Conservation (phyloP, 257 asterid genomes). For the Solanum boliviense region DNA sequence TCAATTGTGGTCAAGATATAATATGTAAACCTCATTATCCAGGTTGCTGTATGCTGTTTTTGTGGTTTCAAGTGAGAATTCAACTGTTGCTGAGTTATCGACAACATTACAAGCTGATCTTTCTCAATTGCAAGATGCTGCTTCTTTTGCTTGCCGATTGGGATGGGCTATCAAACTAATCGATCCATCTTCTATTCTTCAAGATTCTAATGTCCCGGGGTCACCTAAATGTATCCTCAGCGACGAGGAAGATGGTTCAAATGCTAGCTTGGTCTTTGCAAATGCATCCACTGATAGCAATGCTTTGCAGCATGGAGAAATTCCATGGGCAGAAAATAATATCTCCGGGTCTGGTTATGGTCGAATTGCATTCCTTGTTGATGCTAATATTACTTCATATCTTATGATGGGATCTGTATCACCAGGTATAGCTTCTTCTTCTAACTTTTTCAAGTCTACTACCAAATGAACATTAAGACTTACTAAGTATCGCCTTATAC, state of each 20-base stretch:
- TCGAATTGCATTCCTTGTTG: conserved; percentile 96
- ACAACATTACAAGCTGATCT: conserved; percentile 93
- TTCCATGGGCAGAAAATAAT: conserved; percentile 55
- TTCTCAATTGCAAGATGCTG: conserved; percentile 95
- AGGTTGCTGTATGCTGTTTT: conserved; percentile 99
- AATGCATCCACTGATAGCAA: conserved; percentile 43
- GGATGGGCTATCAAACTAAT: conserved; percentile 97
- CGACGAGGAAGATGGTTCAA: conserved; percentile 73
- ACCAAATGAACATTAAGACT: background rate
- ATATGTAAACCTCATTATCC: conserved; percentile 15
- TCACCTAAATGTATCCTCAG: conserved; percentile 56
- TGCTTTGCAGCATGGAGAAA: conserved; percentile 57
- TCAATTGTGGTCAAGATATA: conserved; percentile 8
- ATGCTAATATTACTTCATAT: conserved; percentile 94
- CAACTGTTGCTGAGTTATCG: conserved; percentile 92
- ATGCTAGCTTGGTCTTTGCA: conserved; percentile 34
- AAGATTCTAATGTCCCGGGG: conserved; percentile 51
- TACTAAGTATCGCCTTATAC: background rate
- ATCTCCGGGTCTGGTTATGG: conserved; percentile 39
- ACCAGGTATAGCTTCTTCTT: conserved; percentile 51
- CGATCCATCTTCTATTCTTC: conserved; percentile 90
- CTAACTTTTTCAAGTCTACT: background rate
- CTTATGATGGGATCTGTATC: conserved; percentile 99
- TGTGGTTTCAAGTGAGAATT: conserved; percentile 93
- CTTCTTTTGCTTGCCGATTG: conserved; percentile 96